Base-by-base conservation (phyloP, 2,329 filamentous ascomycete genomes). In the Fusarium anthophilum region DNA sequence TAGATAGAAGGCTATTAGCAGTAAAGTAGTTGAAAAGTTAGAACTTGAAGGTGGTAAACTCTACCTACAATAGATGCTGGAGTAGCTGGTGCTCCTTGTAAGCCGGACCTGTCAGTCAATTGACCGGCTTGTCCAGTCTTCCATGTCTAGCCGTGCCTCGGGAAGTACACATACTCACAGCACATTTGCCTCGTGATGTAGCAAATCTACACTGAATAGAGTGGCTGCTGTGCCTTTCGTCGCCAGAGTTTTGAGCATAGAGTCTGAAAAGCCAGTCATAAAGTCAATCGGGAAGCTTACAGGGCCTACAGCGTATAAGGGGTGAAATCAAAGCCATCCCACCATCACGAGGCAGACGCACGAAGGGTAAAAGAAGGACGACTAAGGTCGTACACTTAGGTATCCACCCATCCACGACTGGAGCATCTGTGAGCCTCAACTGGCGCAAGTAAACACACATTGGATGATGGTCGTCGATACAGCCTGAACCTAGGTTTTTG, bases 321-420 rank as follows among this genome's bases (percentile, higher is more conserved):
- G 38, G 28, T 30, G 28, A 50, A 32, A 48, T 57, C 55, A 60
- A 64, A 63, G 68, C 64, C 64, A 74, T 67, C 65, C 72, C 74
- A 76, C 74, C 76, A 77, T 64, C 63, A 74, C 72, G 59, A 76
- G 62, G 70, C 61, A 76, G 69, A 75, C 61, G 69, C 72, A 75
- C 65, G 62, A 75, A 75, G 73, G 72, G 72, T 73, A 63, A 70
- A 70, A 70, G 68, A 44, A 71, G 48, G 57, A 63, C 59, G 61
- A 60, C 71, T 61, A 75, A 75, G 47, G 58, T 75, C 58, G 65
- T 60, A 67, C 65, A 45, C 30, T n/a, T 41, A 38, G 60, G 28
- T 63, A 70, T 54, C 72, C 71, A 74, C 63, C 63, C 51, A 64
- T 59, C 66, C 66, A 58, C 48, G 41, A 56, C 37, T 35, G 35